Evolutionary conservation across 371 early-diverging fungal genomes (phyloP), one percentile per base, ranked within the genome.

Genomic region (Apophysomyces variabilis): DNA sequence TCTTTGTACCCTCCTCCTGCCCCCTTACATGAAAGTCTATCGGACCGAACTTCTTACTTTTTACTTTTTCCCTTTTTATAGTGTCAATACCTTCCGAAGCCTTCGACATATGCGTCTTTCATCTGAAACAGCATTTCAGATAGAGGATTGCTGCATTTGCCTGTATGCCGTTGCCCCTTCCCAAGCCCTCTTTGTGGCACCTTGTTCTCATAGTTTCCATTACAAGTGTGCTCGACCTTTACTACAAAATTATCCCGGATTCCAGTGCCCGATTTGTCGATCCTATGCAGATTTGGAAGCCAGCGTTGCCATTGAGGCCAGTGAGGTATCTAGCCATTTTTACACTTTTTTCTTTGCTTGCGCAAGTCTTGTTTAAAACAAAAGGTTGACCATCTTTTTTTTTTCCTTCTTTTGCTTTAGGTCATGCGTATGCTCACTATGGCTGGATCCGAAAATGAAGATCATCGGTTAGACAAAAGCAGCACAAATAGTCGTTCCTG

Each of bases 161-260:
- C 85, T 96, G 59, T 92, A 90, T 74, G 84, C 92, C 47, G 91
- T 96, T 66, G 90, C 89, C 0, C 93, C 95, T 12, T 92, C 90
- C 74, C 96, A 96, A 78, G 94, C 96, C n/a, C 84, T 97, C 58
- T 97, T 97, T 78, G 87, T 96, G 21, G 92, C 96, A 12, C 96
- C 97, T 4, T 97, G 97, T 70, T 95, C 95, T 7, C 97, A 97
- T 69, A 92, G 92, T 60, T 97, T 92, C 83, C 97, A 97, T 74
- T 97, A 91, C 83, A 96, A 95, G 73, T 97, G 97, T 75, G 87
- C 93, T 63, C 86, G 88, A 47, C 87, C 91, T 0, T 71, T 96
- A 38, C 69, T 80, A 16, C 57, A 45, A 6, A 71, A 83, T 41
- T 79, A 86, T 64, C 86, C 93, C 6, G 92, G 92, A 62, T 96